Percentiles rank a stretch among this genome's conserved stretches.
phyloP scores from a whole-genome alignment of 129 eudicot genomes.

The Flaveria linearis region DNA sequence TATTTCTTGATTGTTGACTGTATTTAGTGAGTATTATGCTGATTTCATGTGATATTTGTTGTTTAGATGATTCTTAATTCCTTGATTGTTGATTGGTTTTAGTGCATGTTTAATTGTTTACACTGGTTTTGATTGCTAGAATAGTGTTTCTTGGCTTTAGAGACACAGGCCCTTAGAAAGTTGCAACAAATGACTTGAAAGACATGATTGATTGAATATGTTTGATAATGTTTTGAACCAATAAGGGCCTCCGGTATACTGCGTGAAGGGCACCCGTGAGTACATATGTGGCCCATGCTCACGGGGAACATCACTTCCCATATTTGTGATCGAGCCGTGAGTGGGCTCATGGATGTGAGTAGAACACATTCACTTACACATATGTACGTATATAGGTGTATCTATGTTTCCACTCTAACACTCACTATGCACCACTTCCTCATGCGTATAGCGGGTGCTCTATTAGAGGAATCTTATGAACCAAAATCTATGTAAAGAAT shows the following conservation, averaged over 20 bases:
- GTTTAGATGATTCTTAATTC: not conserved
- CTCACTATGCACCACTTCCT: too few relatives aligned
- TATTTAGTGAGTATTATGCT: slow-evolving; percentile 7
- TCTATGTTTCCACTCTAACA: too few relatives aligned
- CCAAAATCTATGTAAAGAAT: not conserved
- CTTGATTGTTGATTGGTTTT: slow-evolving; percentile 8
- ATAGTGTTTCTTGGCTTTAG: not conserved
- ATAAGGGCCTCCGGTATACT: too few relatives aligned
- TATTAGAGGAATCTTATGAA: not conserved
- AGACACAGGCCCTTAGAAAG: not conserved
- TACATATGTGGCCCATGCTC: too few relatives aligned
- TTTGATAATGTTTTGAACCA: not conserved
- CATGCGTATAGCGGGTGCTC: not conserved
- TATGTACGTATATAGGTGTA: too few relatives aligned
- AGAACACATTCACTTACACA: too few relatives aligned
- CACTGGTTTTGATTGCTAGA: not conserved
- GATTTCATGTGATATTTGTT: not conserved
- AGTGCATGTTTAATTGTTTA: not conserved
- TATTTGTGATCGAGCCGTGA: too few relatives aligned
- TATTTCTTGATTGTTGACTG: not conserved
- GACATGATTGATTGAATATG: not conserved
- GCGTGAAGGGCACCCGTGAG: too few relatives aligned
- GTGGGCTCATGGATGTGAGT: too few relatives aligned
- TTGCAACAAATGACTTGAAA: not conserved
- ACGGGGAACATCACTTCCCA: too few relatives aligned